phyloP scores from a whole-genome alignment of 805 yeast species.

The Saccharomycopsis sp. region DNA sequence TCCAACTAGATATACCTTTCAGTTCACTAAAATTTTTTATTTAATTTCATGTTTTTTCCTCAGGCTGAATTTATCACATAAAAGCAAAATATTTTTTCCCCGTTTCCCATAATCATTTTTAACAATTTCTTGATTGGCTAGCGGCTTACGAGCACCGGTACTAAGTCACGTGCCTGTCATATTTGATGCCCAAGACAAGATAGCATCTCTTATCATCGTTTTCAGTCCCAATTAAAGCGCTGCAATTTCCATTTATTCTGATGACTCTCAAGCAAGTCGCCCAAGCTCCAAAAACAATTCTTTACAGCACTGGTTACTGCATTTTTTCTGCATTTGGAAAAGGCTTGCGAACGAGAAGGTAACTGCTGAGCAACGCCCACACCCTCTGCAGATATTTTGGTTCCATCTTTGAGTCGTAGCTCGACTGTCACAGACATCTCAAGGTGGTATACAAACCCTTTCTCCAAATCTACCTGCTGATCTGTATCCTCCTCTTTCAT shows the following conservation, averaged over 20 bases:
- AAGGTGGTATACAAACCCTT: slow-evolving; percentile 21
- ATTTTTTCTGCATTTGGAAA: slow-evolving; percentile 38
- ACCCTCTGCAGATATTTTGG: slow-evolving; percentile 34
- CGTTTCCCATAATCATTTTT: slow-evolving; percentile 12
- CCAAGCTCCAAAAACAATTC: slow-evolving; percentile 35
- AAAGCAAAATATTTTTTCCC: not conserved
- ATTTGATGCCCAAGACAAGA: not conserved
- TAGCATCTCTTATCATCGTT: no score
- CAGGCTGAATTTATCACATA: not conserved
- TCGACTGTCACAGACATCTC: slow-evolving; percentile 29
- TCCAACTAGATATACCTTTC: not conserved
- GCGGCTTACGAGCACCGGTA: slow-evolving; percentile 1
- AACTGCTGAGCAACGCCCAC: slow-evolving; percentile 31
- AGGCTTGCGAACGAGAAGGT: slow-evolving; percentile 32
- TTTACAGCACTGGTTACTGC: slow-evolving; percentile 42
- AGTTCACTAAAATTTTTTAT: not conserved
- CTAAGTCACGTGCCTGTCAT: not conserved
- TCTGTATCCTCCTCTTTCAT: not conserved
- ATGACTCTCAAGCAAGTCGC: slow-evolving; percentile 23
- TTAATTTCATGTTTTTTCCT: slow-evolving; percentile 7
- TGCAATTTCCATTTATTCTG: slow-evolving; percentile 2
- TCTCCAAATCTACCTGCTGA: not conserved
- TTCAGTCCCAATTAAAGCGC: no score
- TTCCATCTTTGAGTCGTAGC: slow-evolving; percentile 39
- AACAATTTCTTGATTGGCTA: slow-evolving; percentile 11